Percentiles rank a stretch among this genome's conserved stretches.
Conservation (phyloP, 805 yeast genomes). For the Debaryomyces hansenii region DNA sequence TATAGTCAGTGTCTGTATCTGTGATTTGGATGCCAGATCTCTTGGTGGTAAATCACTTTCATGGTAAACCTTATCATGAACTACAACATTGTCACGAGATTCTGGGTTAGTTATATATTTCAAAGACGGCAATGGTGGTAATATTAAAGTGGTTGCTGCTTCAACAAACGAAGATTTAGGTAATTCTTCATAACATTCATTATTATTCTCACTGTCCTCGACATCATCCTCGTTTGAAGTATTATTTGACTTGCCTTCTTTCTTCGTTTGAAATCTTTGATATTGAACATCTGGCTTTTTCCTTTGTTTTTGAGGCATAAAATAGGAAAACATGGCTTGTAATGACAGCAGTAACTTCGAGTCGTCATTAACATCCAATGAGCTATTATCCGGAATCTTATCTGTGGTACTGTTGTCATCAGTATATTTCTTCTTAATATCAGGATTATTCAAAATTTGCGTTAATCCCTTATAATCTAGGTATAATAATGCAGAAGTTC, state of each 20-base stretch:
- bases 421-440: slow-evolving; percentile 11
- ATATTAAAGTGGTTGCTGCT: slow-evolving; percentile 72
- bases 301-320: slow-evolving; percentile 42
- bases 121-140: slow-evolving; percentile 78
- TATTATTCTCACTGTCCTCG: slow-evolving; percentile 15
- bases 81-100: slow-evolving; percentile 60
- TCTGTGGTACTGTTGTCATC: slow-evolving; percentile 11
- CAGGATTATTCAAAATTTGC: slow-evolving; percentile 17
- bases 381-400: slow-evolving; percentile 18
- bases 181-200: slow-evolving; percentile 21
- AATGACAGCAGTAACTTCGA: slow-evolving; percentile 23
- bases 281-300: slow-evolving; percentile 11
- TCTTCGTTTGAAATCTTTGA: slow-evolving; percentile 17
- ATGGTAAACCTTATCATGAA: slow-evolving; percentile 78
- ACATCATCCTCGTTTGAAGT: slow-evolving; percentile 10
- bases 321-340: slow-evolving; percentile 39
- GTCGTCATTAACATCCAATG: slow-evolving; percentile 13
- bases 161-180: slow-evolving; percentile 78
- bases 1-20: background rate
- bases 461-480: slow-evolving; percentile 75
- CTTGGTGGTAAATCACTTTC: slow-evolving; percentile 62
- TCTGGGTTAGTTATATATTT: slow-evolving; percentile 69
- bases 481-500: slow-evolving; percentile 84
- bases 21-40: background rate
- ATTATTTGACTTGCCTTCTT: slow-evolving; percentile 16